A percentile compares a stretch with the other conserved stretches of the same genome.
Evolutionary conservation across 106 monocot genomes (phyloP).

Genomic region (Platanthera guangdongensis): DNA sequence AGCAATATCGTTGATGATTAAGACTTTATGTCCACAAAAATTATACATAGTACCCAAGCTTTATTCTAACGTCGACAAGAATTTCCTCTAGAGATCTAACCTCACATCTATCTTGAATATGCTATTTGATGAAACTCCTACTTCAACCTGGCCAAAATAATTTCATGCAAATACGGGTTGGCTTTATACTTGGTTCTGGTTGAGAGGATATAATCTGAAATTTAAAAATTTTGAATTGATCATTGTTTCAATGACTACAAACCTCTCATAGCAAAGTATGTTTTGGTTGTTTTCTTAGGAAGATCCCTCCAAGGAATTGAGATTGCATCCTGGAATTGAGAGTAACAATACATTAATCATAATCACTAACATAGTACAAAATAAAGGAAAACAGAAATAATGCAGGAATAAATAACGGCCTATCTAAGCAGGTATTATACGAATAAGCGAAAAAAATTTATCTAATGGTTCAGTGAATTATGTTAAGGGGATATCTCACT

Average conservation of each 20-base stretch:
- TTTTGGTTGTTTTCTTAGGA: slow-evolving; percentile 50
- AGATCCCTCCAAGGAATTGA: slow-evolving; percentile 52
- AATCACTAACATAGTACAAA: neutral
- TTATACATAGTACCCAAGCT: neutral
- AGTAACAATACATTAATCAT: neutral
- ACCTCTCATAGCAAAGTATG: slow-evolving; percentile 77
- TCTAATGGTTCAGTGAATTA: neutral
- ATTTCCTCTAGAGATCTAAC: neutral
- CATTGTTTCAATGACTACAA: neutral
- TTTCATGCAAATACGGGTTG: neutral
- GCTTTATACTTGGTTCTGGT: neutral
- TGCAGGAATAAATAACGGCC: neutral
- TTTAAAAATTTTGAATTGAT: neutral
- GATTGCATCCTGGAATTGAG: slow-evolving; percentile 50
- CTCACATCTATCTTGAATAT: neutral
- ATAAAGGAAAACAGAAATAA: neutral
- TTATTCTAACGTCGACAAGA: neutral
- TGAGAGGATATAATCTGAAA: neutral
- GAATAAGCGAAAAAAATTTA: neutral
- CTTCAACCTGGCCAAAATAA: neutral
- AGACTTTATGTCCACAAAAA: neutral
- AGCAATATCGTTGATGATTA: neutral
- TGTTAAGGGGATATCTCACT: no score
- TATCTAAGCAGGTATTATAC: neutral
- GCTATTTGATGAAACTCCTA: neutral